These are phyloP conservation scores for Trichoderma sp. DNA, from an alignment of 2,329 filamentous ascomycete genomes.

Conservation along the genomic window DNA sequence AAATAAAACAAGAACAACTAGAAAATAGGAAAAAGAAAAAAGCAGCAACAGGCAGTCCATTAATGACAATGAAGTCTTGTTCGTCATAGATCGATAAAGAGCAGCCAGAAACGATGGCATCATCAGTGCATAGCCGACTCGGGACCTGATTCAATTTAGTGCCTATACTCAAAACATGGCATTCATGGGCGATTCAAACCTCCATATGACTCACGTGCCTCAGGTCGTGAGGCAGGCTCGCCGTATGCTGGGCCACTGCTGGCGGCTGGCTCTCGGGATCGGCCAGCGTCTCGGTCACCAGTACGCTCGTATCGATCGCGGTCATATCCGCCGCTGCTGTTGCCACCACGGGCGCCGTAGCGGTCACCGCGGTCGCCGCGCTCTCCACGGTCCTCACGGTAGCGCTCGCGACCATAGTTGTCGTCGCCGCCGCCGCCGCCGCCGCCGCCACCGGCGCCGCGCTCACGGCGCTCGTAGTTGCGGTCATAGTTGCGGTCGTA, in stretches of 20 bases:
- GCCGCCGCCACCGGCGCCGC: slow-evolving; percentile 22
- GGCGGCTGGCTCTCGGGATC: slow-evolving; percentile 40
- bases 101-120: slow-evolving; percentile 6
- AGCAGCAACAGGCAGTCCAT: slow-evolving; percentile 30
- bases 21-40: slow-evolving; percentile 24
- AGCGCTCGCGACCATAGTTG: slow-evolving; percentile 40
- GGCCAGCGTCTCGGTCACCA: slow-evolving; percentile 41
- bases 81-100: slow-evolving; percentile 13
- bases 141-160: slow-evolving; percentile 24
- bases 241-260: slow-evolving; percentile 38
- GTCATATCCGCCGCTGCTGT: slow-evolving; percentile 43
- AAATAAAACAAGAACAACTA: slow-evolving; percentile 25
- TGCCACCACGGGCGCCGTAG: slow-evolving; percentile 35
- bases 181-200: slow-evolving; percentile 35
- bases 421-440: slow-evolving; percentile 33
- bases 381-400: slow-evolving; percentile 44
- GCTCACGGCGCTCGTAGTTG: slow-evolving; percentile 51
- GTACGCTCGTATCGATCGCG: slow-evolving; percentile 50
- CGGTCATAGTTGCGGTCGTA: slow-evolving; percentile 61
- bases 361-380: slow-evolving; percentile 31
- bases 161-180: slow-evolving; percentile 22
- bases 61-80: slow-evolving; percentile 23
- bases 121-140: slow-evolving; percentile 13
- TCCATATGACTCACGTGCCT: slow-evolving; percentile 45
- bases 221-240: slow-evolving; percentile 43